These are phyloP conservation scores for Maudiozyma bulderi DNA, from an alignment of 805 yeast genomes.

Conservation along the genomic window DNA sequence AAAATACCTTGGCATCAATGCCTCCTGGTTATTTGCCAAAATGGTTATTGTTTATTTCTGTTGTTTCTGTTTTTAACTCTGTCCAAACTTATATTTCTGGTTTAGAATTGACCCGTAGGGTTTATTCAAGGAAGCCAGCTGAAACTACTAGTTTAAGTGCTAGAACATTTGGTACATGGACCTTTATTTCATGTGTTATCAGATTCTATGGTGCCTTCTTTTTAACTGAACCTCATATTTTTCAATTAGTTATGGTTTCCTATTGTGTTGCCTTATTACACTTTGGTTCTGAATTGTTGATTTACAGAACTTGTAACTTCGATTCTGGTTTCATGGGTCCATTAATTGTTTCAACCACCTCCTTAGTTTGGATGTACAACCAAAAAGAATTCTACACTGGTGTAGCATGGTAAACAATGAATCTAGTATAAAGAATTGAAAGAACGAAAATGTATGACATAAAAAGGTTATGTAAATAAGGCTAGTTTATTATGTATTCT, in stretches of 20 bases:
- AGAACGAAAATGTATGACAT: background rate
- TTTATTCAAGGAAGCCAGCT: constrained; percentile 55
- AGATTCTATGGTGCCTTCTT: constrained; percentile 82
- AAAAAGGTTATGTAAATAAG: too few relatives aligned
- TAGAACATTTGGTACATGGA: constrained; percentile 99
- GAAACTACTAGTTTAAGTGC: constrained; percentile 67
- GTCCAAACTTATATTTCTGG: constrained; percentile 76
- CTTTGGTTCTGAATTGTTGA: constrained; percentile 73
- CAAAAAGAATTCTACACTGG: constrained; percentile 60
- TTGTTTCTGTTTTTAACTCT: constrained; percentile 88
- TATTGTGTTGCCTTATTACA: constrained; percentile 78
- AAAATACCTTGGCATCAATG: constrained; percentile 13
- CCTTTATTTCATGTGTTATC: constrained; percentile 73
- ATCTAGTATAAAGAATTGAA: background rate
- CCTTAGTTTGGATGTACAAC: constrained; percentile 70
- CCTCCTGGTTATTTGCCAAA: constrained; percentile 58
- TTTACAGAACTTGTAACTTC: constrained; percentile 67
- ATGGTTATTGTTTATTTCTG: constrained; percentile 73
- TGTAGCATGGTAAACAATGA: constrained; percentile 3
- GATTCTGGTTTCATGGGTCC: constrained; percentile 91
- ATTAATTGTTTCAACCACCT: constrained; percentile 62
- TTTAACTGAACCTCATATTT: constrained; percentile 58
- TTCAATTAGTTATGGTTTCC: constrained; percentile 68
- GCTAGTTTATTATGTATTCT: background rate
- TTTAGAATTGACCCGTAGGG: constrained; percentile 63